These are phyloP conservation scores for Warburgia ugandensis DNA, from an alignment of 164 flowering plant genomes.

Conservation along the genomic window DNA sequence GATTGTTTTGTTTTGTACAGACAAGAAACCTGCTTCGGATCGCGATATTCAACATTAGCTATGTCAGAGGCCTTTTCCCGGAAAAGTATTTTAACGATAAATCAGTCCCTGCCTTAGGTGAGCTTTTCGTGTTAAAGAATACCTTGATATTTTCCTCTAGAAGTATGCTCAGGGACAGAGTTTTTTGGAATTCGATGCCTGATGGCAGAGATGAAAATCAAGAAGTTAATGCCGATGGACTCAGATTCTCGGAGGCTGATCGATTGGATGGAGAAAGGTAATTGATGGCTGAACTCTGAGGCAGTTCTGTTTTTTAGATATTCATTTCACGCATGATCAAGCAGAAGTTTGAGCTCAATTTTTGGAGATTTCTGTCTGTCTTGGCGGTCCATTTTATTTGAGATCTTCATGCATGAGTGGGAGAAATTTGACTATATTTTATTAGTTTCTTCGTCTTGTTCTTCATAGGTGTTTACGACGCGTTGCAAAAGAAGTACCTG, in stretches of 20 bases:
- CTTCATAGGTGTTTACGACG: conserved; percentile 81
- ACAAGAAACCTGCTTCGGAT: conserved; percentile 90
- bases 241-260: conserved; percentile 85
- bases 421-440: too few species aligned
- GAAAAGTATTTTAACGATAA: conserved; percentile 92
- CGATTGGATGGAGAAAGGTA: conserved; percentile 98
- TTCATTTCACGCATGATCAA: too few species aligned
- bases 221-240: conserved; percentile 94
- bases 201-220: conserved; percentile 80
- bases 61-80: conserved; percentile 91
- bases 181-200: not conserved
- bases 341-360: too few species aligned
- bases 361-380: too few species aligned
- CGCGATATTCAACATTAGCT: conserved; percentile 92
- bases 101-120: conserved; percentile 89
- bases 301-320: conserved; percentile 1
- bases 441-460: not conserved
- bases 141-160: not conserved
- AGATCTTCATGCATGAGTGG: too few species aligned
- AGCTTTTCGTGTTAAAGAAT: conserved; percentile 2
- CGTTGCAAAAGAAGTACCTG: conserved; percentile 79
- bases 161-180: too few species aligned
- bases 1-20: conserved; percentile 32
- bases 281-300: not conserved
- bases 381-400: too few species aligned